A percentile compares a stretch with the other conserved stretches of the same genome.
These are phyloP conservation scores for Gastrolobium bilobum DNA, from an alignment of 306 rosid species.

Conservation along the genomic window DNA sequence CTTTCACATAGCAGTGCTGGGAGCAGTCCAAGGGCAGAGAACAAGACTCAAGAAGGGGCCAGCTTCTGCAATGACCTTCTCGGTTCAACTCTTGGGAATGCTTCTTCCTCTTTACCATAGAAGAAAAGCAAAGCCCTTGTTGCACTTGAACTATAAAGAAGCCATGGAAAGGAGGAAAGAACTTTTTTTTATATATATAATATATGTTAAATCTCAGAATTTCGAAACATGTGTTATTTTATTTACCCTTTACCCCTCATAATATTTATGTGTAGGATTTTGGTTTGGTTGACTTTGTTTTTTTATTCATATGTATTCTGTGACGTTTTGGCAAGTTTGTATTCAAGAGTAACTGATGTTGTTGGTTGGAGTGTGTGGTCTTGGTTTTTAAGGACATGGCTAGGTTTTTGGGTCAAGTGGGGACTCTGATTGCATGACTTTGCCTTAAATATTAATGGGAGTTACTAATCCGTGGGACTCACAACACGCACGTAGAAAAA, in stretches of 20 bases:
- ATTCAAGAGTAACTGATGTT: constrained; percentile 23
- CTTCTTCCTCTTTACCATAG: constrained; percentile 54
- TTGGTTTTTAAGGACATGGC: constrained; percentile 16
- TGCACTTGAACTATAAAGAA: not conserved
- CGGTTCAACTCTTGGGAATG: constrained; percentile 56
- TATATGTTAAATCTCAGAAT: constrained; percentile 34
- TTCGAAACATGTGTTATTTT: constrained; percentile 41
- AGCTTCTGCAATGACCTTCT: constrained; percentile 75
- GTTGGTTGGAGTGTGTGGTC: constrained; percentile 37
- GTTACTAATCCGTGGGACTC: not conserved
- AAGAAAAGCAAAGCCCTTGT: not conserved
- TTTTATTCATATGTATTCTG: not conserved
- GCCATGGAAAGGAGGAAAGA: constrained; percentile 1
- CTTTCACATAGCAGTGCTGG: constrained; percentile 93
- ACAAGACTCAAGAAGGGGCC: constrained; percentile 68
- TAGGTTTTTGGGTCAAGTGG: not conserved
- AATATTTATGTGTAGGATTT: constrained; percentile 42
- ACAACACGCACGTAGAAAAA: not conserved
- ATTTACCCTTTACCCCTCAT: not conserved
- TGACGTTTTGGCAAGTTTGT: constrained; percentile 34
- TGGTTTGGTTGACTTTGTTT: constrained; percentile 39
- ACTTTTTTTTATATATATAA: constrained; percentile 17
- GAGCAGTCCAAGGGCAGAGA: constrained; percentile 89
- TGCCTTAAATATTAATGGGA: not conserved
- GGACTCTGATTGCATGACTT: constrained; percentile 32